phyloP scores from a whole-genome alignment of 257 asterid genomes.

The Dorcoceras hygrometricum region DNA sequence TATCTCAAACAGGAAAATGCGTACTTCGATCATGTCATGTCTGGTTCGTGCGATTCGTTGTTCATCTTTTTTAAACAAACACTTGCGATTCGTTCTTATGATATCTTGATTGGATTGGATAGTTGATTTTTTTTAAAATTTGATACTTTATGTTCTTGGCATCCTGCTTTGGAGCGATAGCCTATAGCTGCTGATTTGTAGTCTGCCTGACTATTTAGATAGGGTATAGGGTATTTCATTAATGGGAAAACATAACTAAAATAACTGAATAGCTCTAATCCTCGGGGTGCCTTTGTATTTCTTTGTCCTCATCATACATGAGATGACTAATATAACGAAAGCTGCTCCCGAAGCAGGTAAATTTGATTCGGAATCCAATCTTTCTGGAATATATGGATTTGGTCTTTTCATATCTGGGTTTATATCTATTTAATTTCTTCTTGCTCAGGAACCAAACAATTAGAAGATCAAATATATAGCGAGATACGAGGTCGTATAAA shows the following conservation, averaged over 20 bases:
- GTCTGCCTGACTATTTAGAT: background rate
- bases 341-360: too few relatives aligned
- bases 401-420: slow-evolving; percentile 14
- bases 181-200: background rate
- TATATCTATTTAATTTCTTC: slow-evolving; percentile 21
- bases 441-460: slow-evolving; percentile 60
- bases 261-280: too few relatives aligned
- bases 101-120: background rate
- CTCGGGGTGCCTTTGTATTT: too few relatives aligned
- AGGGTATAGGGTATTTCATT: too few relatives aligned
- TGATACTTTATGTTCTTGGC: background rate
- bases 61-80: background rate
- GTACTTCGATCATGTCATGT: slow-evolving; percentile 59
- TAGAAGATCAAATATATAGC: slow-evolving; percentile 65
- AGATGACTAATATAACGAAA: too few relatives aligned
- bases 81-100: background rate
- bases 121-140: too few relatives aligned
- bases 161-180: background rate
- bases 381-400: background rate
- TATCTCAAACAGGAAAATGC: slow-evolving; percentile 73
- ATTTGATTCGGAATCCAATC: background rate
- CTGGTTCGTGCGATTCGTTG: slow-evolving; percentile 42
- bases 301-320: too few relatives aligned
- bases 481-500: slow-evolving; percentile 84
- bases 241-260: too few relatives aligned